These are phyloP conservation scores for Cordyceps cicadae DNA, from an alignment of 2,329 filamentous ascomycete genomes.

Conservation along the genomic window DNA sequence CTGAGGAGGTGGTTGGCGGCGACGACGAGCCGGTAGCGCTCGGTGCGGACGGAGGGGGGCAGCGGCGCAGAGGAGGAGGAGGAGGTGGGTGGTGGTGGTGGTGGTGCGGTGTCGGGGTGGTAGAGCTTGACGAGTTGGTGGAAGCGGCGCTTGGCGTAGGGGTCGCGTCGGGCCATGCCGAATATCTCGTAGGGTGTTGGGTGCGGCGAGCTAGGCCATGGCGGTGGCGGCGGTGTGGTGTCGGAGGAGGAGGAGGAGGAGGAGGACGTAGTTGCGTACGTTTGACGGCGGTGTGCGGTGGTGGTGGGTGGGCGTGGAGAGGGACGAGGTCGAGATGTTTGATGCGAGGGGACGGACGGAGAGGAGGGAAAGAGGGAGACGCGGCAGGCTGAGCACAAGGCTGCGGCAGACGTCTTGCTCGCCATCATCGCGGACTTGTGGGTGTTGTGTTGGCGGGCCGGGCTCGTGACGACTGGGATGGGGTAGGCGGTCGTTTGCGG, in stretches of 20 bases:
- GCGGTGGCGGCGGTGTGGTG: slow-evolving; percentile 15
- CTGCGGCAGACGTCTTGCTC: background rate
- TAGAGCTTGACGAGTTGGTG: slow-evolving; percentile 93
- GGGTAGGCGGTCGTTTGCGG: too few relatives aligned
- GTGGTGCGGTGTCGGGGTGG: slow-evolving; percentile 65
- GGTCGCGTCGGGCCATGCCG: slow-evolving; percentile 44
- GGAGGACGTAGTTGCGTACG: slow-evolving; percentile 1
- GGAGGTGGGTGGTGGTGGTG: background rate
- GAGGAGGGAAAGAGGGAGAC: background rate
- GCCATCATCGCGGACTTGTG: background rate
- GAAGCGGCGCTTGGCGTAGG: slow-evolving; percentile 77
- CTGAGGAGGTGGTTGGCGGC: slow-evolving; percentile 83
- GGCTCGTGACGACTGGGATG: too few relatives aligned
- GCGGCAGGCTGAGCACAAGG: slow-evolving; percentile 6
- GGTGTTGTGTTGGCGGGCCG: too few relatives aligned
- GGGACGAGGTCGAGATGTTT: background rate
- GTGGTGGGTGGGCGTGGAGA: background rate
- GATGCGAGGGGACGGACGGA: background rate
- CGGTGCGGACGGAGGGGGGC: slow-evolving; percentile 58
- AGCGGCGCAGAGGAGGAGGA: slow-evolving; percentile 19
- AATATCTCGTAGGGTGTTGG: slow-evolving; percentile 92
- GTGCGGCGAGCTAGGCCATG: slow-evolving; percentile 39
- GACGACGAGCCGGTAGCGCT: slow-evolving; percentile 83
- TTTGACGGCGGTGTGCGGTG: background rate
- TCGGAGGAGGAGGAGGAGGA: background rate